A percentile compares a stretch with the other conserved stretches of the same genome.
These are phyloP conservation scores for Sporothrix sp. DNA, from an alignment of 2,329 filamentous ascomycete genomes.

Conservation along the genomic window DNA sequence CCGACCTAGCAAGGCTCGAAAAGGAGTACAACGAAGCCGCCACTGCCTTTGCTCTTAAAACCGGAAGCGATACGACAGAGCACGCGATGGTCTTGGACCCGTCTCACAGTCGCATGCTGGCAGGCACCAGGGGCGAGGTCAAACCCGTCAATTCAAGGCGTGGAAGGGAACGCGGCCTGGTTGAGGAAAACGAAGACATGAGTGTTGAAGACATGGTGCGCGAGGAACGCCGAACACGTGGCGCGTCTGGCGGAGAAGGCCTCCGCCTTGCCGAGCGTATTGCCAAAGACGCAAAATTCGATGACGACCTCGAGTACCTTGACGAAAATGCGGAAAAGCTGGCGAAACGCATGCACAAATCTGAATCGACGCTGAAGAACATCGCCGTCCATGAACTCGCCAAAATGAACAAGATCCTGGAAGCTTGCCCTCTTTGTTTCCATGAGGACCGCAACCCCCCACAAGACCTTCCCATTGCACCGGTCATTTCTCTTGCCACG, in stretches of 20 bases:
- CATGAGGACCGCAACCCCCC: slow-evolving; percentile 70
- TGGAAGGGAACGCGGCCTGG: slow-evolving; percentile 71
- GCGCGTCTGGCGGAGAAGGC: slow-evolving; percentile 69
- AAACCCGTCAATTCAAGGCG: slow-evolving; percentile 71
- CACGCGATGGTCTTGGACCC: slow-evolving; percentile 71
- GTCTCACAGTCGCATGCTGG: slow-evolving; percentile 84
- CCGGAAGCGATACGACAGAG: slow-evolving; percentile 37
- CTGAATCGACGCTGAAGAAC: slow-evolving; percentile 78
- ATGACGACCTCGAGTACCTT: slow-evolving; percentile 90
- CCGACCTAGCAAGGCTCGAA: slow-evolving; percentile 68
- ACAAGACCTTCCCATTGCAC: slow-evolving; percentile 61
- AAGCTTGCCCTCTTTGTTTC: slow-evolving; percentile 82
- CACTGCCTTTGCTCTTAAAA: slow-evolving; percentile 40
- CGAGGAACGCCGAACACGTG: slow-evolving; percentile 79
- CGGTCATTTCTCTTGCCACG: slow-evolving; percentile 76
- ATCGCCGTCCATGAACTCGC: slow-evolving; percentile 81
- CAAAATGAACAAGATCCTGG: slow-evolving; percentile 76
- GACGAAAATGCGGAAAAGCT: slow-evolving; percentile 92
- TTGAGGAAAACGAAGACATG: slow-evolving; percentile 93
- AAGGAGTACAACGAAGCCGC: slow-evolving; percentile 72
- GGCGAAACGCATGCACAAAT: slow-evolving; percentile 77
- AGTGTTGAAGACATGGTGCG: slow-evolving; percentile 92
- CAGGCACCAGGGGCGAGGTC: slow-evolving; percentile 63
- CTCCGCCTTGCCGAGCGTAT: slow-evolving; percentile 82
- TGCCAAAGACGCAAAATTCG: slow-evolving; percentile 83